phyloP scores from a whole-genome alignment of 345 rosid genomes.

The Rhodomyrtus tomentosa region DNA sequence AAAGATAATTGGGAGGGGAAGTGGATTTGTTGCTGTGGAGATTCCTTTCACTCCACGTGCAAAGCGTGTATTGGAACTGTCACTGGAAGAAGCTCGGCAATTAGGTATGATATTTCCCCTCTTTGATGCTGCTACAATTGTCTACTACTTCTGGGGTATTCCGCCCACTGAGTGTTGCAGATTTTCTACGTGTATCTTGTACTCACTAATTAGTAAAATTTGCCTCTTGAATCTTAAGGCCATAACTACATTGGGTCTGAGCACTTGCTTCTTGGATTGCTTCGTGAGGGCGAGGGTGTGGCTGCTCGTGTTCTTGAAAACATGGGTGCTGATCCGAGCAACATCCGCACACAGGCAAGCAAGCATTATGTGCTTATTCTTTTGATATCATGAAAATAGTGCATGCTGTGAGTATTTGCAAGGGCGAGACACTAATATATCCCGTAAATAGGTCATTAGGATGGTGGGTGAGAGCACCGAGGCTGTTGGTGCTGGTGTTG shows the following conservation, averaged over 20 bases:
- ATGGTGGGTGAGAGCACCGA: constrained; percentile 97
- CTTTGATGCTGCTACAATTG: neutral
- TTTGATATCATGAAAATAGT: neutral
- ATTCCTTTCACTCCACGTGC: constrained; percentile 99
- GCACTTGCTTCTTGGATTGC: constrained; percentile 89
- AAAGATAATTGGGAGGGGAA: too few species aligned
- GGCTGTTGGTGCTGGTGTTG: constrained; percentile 68
- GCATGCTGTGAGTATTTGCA: neutral
- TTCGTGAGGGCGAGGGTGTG: constrained; percentile 98
- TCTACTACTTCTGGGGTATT: neutral
- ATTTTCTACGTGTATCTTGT: neutral
- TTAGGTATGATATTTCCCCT: constrained; percentile 32
- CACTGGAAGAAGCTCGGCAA: constrained; percentile 90
- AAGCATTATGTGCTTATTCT: constrained; percentile 1
- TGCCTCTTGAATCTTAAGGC: constrained; percentile 31
- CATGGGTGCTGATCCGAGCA: constrained; percentile 82
- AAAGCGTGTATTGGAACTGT: constrained; percentile 85
- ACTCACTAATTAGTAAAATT: neutral
- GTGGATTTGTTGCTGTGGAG: constrained; percentile 85
- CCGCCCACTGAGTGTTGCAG: neutral
- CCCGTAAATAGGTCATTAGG: constrained; percentile 61
- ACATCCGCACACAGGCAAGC: constrained; percentile 91
- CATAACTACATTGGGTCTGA: constrained; percentile 98
- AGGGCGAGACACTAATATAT: neutral
- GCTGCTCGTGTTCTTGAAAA: constrained; percentile 98